Base-by-base conservation (phyloP, 805 yeast species). In the Wickerhamiella sergipiensis region DNA sequence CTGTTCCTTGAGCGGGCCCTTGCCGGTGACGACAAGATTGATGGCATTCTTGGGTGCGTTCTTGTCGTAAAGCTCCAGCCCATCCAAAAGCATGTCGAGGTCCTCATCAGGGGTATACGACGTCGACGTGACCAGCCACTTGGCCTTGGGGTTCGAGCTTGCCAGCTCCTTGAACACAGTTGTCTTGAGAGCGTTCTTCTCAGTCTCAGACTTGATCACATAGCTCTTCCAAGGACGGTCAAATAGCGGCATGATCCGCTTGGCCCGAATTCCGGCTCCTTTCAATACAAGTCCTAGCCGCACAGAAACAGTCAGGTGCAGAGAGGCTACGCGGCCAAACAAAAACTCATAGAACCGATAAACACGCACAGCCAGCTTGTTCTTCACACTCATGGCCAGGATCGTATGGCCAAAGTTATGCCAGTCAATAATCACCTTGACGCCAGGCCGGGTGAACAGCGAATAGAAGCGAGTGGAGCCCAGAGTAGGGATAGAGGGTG, bases 61-160 rank as follows among this genome's bases (percentile, higher is more conserved):
- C 39, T 55, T 48, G 47, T 84, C 89, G 56, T 86, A 81, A 21
- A 66, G 56, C 48, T 74, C 73, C 50, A 92, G 69, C 0, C 95
- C 87, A 10, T 80, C 78, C 17, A 90, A 67, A 17, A 92, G 67
- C 38, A 85, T 66, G 22, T 69, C 69, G 50, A 92, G 79, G 63
- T 92, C 95, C 65, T 92, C 99, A 65, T 92, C 99, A 0, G 94
- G 92, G 0, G 99, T 90, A 64, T 88, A 92, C 0, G 96, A 87
- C 0, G 99, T 90, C 0, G 97, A 83, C 0, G 90, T 81, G 3
- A 90, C 78, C 13, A 92, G 57, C n/a, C 90, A 71, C 57, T 81
- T 83, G 60, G 82, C 71, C 56, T 79, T 79, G 60, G 81, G 84
- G 3, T 66, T 63, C 7, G 17, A 36, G 18, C 40, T 18, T 0